Conservation (phyloP, 805 yeast species). For the Candida verbasci region DNA sequence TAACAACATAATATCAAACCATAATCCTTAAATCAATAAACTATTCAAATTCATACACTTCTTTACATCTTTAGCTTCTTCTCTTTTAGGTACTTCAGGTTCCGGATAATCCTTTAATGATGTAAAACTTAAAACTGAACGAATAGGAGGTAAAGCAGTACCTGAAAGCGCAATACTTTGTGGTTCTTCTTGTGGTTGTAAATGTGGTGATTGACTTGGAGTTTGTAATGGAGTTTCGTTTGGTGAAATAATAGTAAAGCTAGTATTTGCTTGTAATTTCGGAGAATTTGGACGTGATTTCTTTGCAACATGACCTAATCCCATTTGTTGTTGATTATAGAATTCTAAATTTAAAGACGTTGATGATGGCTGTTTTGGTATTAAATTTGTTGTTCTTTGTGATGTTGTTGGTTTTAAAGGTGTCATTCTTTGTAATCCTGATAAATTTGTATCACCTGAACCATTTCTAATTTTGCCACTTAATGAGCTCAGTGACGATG, state of each 20-base stretch:
- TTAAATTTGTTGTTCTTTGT: conserved; percentile 9
- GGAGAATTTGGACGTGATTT: conserved; percentile 50
- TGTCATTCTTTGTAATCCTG: conserved; percentile 37
- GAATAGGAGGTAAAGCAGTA: conserved; percentile 38
- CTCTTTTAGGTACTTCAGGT: conserved; percentile 2
- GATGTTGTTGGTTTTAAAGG: conserved; percentile 26
- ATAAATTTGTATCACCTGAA: conserved; percentile 18
- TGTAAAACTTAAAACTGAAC: conserved; percentile 33
- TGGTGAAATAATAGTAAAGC: conserved; percentile 24
- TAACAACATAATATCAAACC: too few relatives aligned
- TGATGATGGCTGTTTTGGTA: conserved; percentile 25
- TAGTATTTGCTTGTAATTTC: conserved; percentile 9
- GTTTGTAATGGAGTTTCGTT: conserved; percentile 48
- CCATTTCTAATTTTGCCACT: conserved; percentile 19
- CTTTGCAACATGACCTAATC: conserved; percentile 21
- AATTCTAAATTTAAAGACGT: conserved; percentile 36
- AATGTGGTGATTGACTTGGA: conserved; percentile 44
- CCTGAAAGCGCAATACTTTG: conserved; percentile 36
- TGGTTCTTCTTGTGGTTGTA: conserved; percentile 26
- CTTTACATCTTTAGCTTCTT: background rate
- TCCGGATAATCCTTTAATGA: conserved; percentile 11
- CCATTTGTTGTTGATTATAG: conserved; percentile 13
- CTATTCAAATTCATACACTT: conserved; percentile 5
- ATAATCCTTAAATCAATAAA: too few relatives aligned
- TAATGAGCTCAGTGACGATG: conserved; percentile 16